Conservation (phyloP, 768 basidiomycete genomes). For the Scleroderma bovista region DNA sequence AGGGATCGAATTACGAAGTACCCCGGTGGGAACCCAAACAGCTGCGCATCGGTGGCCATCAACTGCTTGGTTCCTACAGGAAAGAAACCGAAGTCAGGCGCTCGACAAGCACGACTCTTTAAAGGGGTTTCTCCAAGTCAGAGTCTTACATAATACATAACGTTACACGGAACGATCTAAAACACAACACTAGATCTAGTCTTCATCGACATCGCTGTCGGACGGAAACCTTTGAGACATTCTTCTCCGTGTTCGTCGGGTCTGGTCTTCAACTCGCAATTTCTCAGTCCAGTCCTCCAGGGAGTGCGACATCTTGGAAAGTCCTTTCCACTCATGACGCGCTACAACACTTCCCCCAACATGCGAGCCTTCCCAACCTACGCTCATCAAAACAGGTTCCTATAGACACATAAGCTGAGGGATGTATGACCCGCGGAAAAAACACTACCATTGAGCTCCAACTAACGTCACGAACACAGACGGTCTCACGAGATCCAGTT, state of each 20-base stretch:
- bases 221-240: constrained; percentile 20
- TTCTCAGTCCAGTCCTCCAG: constrained; percentile 78
- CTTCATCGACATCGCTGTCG: constrained; percentile 14
- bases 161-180: neutral
- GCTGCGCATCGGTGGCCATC: constrained; percentile 18
- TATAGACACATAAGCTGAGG: constrained; percentile 21
- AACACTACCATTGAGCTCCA: constrained; percentile 80
- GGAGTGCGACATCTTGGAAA: constrained; percentile 59
- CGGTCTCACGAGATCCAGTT: constrained; percentile 24
- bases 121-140: neutral
- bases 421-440: neutral
- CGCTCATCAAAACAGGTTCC: constrained; percentile 90
- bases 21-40: constrained; percentile 32
- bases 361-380: constrained; percentile 71
- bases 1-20: constrained; percentile 37
- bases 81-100: too few species aligned
- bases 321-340: constrained; percentile 94
- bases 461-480: constrained; percentile 88
- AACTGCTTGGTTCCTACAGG: neutral
- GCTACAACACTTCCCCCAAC: constrained; percentile 71
- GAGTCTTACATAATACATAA: neutral
- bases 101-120: neutral
- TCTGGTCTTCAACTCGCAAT: constrained; percentile 26
- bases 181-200: constrained; percentile 2
- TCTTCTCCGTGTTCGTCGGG: constrained; percentile 15